phyloP scores from a whole-genome alignment of 176 grass and related monocot species.

The Aegilops umbellulata region DNA sequence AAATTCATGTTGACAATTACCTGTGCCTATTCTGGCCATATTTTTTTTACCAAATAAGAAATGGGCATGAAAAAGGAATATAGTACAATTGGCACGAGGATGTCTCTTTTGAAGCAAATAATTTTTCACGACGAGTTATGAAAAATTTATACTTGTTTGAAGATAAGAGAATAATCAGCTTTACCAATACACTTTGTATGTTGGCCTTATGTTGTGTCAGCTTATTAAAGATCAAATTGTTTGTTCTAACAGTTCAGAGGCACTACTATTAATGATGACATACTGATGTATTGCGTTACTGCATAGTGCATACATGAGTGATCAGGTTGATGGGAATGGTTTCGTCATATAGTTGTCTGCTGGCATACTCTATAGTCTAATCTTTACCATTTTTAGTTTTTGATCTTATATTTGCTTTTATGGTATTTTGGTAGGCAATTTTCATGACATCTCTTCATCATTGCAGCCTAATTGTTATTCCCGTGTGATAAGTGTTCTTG shows the following conservation, averaged over 20 bases:
- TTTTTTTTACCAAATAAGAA: background rate
- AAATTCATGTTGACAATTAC: background rate
- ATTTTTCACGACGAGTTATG: background rate
- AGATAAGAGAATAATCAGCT: background rate
- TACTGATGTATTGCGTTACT: background rate
- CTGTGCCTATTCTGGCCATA: background rate
- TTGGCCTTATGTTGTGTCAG: conserved; percentile 1
- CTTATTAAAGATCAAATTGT: background rate
- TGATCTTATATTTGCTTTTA: conserved; percentile 7
- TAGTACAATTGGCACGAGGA: background rate
- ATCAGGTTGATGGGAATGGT: conserved; percentile 4
- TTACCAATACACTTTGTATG: background rate
- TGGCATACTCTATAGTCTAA: background rate
- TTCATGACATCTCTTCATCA: conserved; percentile 18
- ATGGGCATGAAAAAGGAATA: background rate
- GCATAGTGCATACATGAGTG: background rate
- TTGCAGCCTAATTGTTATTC: conserved; percentile 99
- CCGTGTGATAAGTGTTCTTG: conserved; percentile 80
- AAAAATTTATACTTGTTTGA: background rate
- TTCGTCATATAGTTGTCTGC: background rate
- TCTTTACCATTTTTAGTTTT: conserved; percentile 13
- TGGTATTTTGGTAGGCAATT: conserved; percentile 17
- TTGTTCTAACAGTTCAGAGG: background rate
- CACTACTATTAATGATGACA: background rate
- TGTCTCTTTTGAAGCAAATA: conserved; percentile 11